Base-by-base conservation (phyloP, 2,329 filamentous ascomycete genomes). In the Colletotrichum sp. region DNA sequence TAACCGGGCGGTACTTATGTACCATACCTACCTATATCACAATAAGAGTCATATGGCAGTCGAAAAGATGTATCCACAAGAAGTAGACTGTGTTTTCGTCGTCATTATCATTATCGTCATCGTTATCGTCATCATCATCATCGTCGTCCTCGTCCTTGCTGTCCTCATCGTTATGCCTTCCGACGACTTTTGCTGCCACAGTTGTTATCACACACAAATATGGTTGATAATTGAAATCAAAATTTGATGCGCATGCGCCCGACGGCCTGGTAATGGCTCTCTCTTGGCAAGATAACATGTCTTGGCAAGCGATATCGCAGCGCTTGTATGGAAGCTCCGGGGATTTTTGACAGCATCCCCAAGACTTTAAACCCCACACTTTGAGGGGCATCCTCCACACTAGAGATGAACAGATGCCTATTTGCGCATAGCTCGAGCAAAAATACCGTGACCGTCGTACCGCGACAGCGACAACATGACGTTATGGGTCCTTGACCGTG, bases 231-330 rank as follows among this genome's bases (percentile, higher is more conserved):
- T 21, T 59, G 59, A 16, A 36, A 63, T 32, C 13, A 30, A 15
- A 34, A 15, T 7, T 36, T 4, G n/a, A 5, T 1, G 21, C 55
- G 0, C 1, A 28, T 32, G 2, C 57, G 69, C 62, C 64, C 34
- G n/a, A 16, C 73, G 59, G 44, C 26, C 9, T 69, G 59, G 73
- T 26, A 34, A 26, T 32, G 7, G 7, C 21, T 21, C 8, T 6
- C 9, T 44, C 73, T 73, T 76, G 73, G 73, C 73, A 59, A 76
- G 73, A 73, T 76, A 73, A 69, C 70, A 52, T 21, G 18, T 65
- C 73, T 76, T 76, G 73, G 73, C 73, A 52, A 63, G 63, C 64
- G 57, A 68, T 64, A 57, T 32, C 44, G 64, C 64, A 49, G 34
- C 24, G 7, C 9, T 34, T 32, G 21, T 16, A 24, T 39, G 66